These are phyloP conservation scores for Cyberlindnera euphorbiiphila DNA, from an alignment of 805 yeast species.

Conservation along the genomic window DNA sequence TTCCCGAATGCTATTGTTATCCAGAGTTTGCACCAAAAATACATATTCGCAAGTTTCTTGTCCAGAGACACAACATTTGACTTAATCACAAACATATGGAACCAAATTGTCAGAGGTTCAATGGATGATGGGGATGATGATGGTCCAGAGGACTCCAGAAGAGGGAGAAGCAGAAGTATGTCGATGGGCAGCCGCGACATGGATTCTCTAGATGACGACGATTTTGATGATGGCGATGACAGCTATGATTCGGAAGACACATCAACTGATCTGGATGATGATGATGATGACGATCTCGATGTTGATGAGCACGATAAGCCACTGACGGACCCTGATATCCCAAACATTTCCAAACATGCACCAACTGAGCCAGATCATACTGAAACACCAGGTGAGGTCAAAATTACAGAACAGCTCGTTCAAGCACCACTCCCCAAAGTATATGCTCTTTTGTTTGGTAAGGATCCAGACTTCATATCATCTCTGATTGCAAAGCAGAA, in stretches of 20 bases:
- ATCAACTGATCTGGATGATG: constrained; percentile 11
- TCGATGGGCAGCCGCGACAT: constrained; percentile 20
- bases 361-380: constrained; percentile 45
- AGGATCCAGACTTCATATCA: constrained; percentile 43
- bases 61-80: constrained; percentile 60
- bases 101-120: constrained; percentile 34
- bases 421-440: constrained; percentile 66
- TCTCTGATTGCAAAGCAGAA: constrained; percentile 53
- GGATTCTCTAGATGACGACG: constrained; percentile 11
- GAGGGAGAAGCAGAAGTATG: constrained; percentile 7
- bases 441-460: constrained; percentile 57
- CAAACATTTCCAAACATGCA: constrained; percentile 33
- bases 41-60: constrained; percentile 81
- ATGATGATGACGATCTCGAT: constrained; percentile 11
- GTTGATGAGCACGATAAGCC: constrained; percentile 8
- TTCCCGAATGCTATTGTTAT: constrained; percentile 79
- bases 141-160: constrained; percentile 11
- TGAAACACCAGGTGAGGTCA: constrained; percentile 46
- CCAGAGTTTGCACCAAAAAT: constrained; percentile 44
- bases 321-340: constrained; percentile 5
- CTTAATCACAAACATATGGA: constrained; percentile 61
- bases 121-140: constrained; percentile 12
- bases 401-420: constrained; percentile 49
- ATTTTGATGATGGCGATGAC: constrained; percentile 10
- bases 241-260: constrained; percentile 13